Evolutionary conservation across 306 rosid genomes (phyloP).

Genomic region (Vigna hirtella): DNA sequence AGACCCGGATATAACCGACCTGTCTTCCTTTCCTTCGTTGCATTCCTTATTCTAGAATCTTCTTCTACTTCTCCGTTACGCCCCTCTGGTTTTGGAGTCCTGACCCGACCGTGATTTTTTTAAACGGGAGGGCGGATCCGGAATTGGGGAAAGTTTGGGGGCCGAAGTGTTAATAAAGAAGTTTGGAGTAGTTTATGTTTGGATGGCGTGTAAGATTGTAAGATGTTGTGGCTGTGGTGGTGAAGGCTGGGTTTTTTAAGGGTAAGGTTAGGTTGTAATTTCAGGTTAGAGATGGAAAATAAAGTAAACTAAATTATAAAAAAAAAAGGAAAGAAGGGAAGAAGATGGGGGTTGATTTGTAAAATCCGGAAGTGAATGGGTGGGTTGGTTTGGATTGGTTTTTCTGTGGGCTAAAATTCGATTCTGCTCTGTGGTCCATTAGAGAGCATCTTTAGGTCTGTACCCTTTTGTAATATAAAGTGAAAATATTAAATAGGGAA

Average conservation of each 20-base stretch:
- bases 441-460: constrained; percentile 29
- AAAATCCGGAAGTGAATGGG: constrained; percentile 37
- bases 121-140: constrained; percentile 70
- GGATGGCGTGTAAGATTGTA: constrained; percentile 8
- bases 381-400: constrained; percentile 14
- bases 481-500: constrained; percentile 45
- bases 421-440: constrained; percentile 50
- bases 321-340: neutral
- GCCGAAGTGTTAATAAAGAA: constrained; percentile 43
- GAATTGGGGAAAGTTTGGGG: constrained; percentile 47
- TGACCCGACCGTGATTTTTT: constrained; percentile 75
- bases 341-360: constrained; percentile 47
- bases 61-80: constrained; percentile 30
- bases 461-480: constrained; percentile 56
- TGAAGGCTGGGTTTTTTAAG: constrained; percentile 32
- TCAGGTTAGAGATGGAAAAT: constrained; percentile 17
- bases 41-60: constrained; percentile 33
- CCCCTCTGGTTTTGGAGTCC: constrained; percentile 46
- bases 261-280: constrained; percentile 51
- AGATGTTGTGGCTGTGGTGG: neutral
- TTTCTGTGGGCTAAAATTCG: neutral
- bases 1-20: neutral
- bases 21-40: neutral
- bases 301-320: neutral
- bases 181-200: constrained; percentile 14